Evolutionary conservation across 495 filamentous ascomycete genomes (phyloP), one percentile per base, ranked within the genome.

Genomic region (Lophiostoma macrostomum): DNA sequence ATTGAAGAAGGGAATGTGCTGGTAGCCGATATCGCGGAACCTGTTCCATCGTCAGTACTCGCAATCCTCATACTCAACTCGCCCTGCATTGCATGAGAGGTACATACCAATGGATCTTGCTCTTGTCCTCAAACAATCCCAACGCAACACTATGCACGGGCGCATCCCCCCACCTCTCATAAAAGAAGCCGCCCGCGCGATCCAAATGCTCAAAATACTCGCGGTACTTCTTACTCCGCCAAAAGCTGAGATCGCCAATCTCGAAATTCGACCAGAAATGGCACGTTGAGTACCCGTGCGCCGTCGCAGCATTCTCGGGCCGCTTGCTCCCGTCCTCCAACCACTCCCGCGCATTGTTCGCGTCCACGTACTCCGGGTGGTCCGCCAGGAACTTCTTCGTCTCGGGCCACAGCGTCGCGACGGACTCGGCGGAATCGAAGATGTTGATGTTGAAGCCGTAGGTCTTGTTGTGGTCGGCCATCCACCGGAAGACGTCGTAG

Each of bases 261-360:
- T 99, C 94, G 64, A 99, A 99, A 72, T 99, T 99, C 52, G 83
- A 90, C 94, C 94, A 99, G 76, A 99, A 99, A 71, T 99, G 94
- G 69, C 94, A 99, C n/a, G 94, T 98, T 10, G 88, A 93, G 76
- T 96, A 98, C 30, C 93, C 93, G 52, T 93, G 83, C 25, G 89
- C 91, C 40, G 82, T 80, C 16, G 73, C 55, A 61, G 85, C 87
- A 69, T 96, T 87, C 14, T 88, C 79, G 6, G 94, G 93, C 39
- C 94, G 79, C 43, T 81, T 77, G 35, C 76, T 67, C 31, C 79
- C 80, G 64, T 99, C 93, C 13, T 81, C 84, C 61, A 99, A 68
- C 91, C 93, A 99, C 13, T 76, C 71, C 74, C 87, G 79, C 64
- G 95, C 90, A 67, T 88, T 95, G 70, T 95, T 88, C 38, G 83